Base-by-base conservation (phyloP, 2,329 filamentous ascomycete species). In the Botrytis elliptica region DNA sequence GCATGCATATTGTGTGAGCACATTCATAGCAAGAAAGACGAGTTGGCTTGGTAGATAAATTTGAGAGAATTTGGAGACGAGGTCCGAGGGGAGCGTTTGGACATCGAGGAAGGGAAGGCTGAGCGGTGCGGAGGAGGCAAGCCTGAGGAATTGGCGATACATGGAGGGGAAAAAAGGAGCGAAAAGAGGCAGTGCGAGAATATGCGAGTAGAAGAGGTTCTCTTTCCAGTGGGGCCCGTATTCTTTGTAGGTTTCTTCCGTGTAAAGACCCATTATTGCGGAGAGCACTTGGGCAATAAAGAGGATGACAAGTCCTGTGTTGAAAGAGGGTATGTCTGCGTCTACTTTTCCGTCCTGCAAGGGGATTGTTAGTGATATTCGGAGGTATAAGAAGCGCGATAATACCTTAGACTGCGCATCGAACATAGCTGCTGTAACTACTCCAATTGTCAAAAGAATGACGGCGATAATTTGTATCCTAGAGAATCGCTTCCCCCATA, bases 161-260 rank as follows among this genome's bases (percentile, higher is more conserved):
- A 96, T 87, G 4, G 88, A 89, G 1, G 88, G 87, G n/a, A 88
- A 82, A 76, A 95, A 92, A 4, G 91, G 92, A 3, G 92, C 79
- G 80, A 95, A 96, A 36, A 96, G 85, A 0, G 93, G 92, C 62
- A 96, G 84, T 0, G 92, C 93, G 36, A 95, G 86, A 12, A 93
- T 82, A 77, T 92, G 90, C 2, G 93, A 97, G 85, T 98, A 99
- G 84, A 99, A 98, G 20, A 99, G 87, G 77, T 97, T 97, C 82
- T 98, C 96, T 78, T 92, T 92, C 94, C 96, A 98, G 82, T 96
- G 92, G 44, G 93, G 92, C 9, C 95, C 94, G 82, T 97, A 94
- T 73, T 88, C 88, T 74, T 88, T 88, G 84, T 98, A 99, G 0
- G 95, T 93, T 77, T 94, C 90, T 82, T 99, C 95, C 0, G 95